Evolutionary conservation across 208 protist genomes (phyloP), one percentile per base, ranked within the genome.

Genomic region (Acanthamoeba divionensis): DNA sequence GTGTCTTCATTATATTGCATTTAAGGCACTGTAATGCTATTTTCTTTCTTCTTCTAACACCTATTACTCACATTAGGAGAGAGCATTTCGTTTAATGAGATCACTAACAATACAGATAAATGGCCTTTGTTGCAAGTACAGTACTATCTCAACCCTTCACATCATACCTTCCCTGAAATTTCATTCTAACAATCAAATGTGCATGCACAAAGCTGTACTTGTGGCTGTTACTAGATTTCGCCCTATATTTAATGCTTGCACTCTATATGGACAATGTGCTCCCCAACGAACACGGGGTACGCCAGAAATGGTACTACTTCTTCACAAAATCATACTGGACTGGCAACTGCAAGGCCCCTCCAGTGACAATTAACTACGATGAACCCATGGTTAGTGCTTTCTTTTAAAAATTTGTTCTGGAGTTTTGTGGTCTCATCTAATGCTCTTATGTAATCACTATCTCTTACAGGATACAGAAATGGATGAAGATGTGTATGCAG

Each of bases 401-500:
- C n/a, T n/a, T n/a, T n/a, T n/a, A n/a, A n/a, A n/a, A n/a, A n/a
- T n/a, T n/a, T n/a, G n/a, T n/a, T n/a, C n/a, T n/a, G n/a, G n/a
- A n/a, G n/a, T n/a, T 60, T 60, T 60, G 52, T 60, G n/a, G 18
- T 60, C 18, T 60, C 52, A 60, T n/a, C n/a, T n/a, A n/a, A n/a
- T n/a, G n/a, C n/a, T n/a, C n/a, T n/a, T n/a, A n/a, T n/a, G n/a
- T n/a, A n/a, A n/a, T n/a, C n/a, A 7, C 41, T 6, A 79, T 7
- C 9, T 41, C 15, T n/a, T 10, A 26, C 48, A 67, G 89, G 54
- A 60, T 44, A 60, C 57, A 10, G 13, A 26, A 9, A 45, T 90
- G n/a, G 88, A 93, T 47, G 80, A 91, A 18, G 91, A 91, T 44
- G 91, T 91, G 26, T 54, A 33, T 29, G 29, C 36, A 0, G 79